These are phyloP conservation scores for Cryptococcus sp. DNA, from an alignment of 1,284 basidiomycete species.

Conservation along the genomic window DNA sequence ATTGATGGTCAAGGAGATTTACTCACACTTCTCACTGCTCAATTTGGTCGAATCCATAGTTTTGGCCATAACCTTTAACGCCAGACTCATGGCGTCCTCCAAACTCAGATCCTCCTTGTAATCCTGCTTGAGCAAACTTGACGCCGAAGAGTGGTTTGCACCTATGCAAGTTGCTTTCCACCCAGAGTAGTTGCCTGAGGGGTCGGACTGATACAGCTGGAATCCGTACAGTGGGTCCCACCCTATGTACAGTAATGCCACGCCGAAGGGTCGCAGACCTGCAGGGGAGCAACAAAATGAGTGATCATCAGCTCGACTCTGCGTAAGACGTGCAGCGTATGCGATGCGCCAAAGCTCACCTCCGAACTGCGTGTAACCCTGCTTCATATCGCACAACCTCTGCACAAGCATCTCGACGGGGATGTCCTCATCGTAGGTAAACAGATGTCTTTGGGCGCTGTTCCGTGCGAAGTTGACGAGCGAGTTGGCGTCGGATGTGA, in stretches of 20 bases:
- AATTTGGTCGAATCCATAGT: constrained; percentile 98
- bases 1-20: not conserved
- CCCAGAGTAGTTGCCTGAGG: constrained; percentile 96
- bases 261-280: constrained; percentile 97
- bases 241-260: constrained; percentile 93
- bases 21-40: constrained; percentile 88
- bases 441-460: constrained; percentile 84
- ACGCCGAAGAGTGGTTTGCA: constrained; percentile 78
- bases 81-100: constrained; percentile 88
- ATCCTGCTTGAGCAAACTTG: constrained; percentile 85
- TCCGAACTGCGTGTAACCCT: constrained; percentile 97
- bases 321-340: too few species aligned
- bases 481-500: constrained; percentile 97
- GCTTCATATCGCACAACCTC: constrained; percentile 93
- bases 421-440: constrained; percentile 94
- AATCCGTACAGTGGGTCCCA: constrained; percentile 95
- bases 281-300: not conserved
- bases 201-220: constrained; percentile 98
- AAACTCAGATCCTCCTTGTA: constrained; percentile 93
- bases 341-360: constrained; percentile 58
- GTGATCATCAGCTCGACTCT: too few species aligned
- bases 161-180: constrained; percentile 99
- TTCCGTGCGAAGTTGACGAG: constrained; percentile 92
- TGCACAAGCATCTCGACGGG: constrained; percentile 96
- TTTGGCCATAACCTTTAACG: constrained; percentile 95